Base-by-base conservation (phyloP, 208 protist genomes). In the Trypanosoma cruzi region DNA sequence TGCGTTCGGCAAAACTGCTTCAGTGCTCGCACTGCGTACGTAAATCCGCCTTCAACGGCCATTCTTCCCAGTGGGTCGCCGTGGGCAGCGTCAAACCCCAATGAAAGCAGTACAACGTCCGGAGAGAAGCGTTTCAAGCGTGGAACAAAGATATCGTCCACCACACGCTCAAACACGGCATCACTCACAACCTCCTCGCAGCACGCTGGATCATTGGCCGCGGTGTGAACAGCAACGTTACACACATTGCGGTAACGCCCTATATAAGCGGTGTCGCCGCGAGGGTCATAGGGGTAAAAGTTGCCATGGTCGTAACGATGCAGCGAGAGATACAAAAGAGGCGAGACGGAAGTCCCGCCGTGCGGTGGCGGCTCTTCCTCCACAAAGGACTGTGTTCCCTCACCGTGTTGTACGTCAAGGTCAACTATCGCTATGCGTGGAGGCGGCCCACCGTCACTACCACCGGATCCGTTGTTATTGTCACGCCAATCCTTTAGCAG, bases 371-470 rank as follows among this genome's bases (percentile, higher is more conserved):
- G n/a, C 16, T 68, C 58, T 28, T 84, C 72, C 36, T 96, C 92
- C 37, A 97, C 94, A 62, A 96, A 92, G n/a, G 82, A 70, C 24
- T 96, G 88, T 11, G 88, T 97, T 26, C 94, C 96, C 73, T 98
- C 95, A 26, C 94, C 96, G 65, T 97, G 95, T 69, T 98, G 96
- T 6, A 98, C 84, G 69, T 98, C 96, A 63, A 95, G 77, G 60
- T 98, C 94, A 16, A 98, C 50, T 52, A 98, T 93, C 0, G 85
- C 82, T 63, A 98, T 81, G 18, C 79, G 79, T 31, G 64, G 42
- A 20, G 64, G 34, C 24, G 70, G 31, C 3, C 14, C 36, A 14
- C 28, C 57, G 24, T 16, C 34, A 7, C 48, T 36, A 46, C 24
- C 26, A 20, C 55, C 46, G 31, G 26, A 11, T 2, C 54, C 2